phyloP scores from a whole-genome alignment of 2,329 filamentous ascomycete genomes.

The Microcyclospora tardicrescens region DNA sequence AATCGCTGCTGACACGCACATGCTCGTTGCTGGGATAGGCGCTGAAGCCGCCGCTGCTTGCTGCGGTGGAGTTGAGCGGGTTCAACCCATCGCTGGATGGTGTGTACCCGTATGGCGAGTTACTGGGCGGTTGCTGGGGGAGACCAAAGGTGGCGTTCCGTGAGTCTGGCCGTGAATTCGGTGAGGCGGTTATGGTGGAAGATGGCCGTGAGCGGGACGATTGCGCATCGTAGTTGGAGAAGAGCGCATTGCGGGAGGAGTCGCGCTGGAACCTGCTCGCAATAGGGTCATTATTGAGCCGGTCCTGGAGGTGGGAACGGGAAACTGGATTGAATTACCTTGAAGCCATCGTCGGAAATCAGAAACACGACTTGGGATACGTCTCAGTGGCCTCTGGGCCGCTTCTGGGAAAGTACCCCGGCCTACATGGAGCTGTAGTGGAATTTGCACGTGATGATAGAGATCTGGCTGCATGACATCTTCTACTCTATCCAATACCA shows the following conservation, averaged over 20 bases:
- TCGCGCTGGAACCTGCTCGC: slow-evolving; percentile 23
- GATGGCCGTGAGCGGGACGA: slow-evolving; percentile 19
- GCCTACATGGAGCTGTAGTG: too few species aligned
- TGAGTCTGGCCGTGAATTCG: slow-evolving; percentile 10
- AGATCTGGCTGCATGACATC: too few species aligned
- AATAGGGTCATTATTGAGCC: neutral
- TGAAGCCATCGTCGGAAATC: slow-evolving; percentile 1
- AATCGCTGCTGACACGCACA: slow-evolving; percentile 11
- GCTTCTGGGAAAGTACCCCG: too few species aligned
- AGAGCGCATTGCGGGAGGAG: slow-evolving; percentile 28
- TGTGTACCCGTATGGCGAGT: slow-evolving; percentile 10
- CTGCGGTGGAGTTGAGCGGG: slow-evolving; percentile 7
- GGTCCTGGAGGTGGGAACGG: neutral
- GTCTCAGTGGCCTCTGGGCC: too few species aligned
- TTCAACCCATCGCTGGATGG: slow-evolving; percentile 5
- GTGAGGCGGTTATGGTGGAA: slow-evolving; percentile 19
- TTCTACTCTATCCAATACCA: too few species aligned
- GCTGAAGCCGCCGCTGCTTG: slow-evolving; percentile 11
- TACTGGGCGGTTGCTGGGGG: slow-evolving; percentile 2
- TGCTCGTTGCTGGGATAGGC: slow-evolving; percentile 19
- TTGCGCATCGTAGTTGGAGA: slow-evolving; percentile 25
- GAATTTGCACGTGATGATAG: too few species aligned
- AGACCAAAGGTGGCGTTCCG: slow-evolving; percentile 3
- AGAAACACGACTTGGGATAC: too few species aligned
- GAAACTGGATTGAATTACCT: neutral